Conservation (phyloP, 371 early-diverging fungal genomes). For the Mucor saturninus region DNA sequence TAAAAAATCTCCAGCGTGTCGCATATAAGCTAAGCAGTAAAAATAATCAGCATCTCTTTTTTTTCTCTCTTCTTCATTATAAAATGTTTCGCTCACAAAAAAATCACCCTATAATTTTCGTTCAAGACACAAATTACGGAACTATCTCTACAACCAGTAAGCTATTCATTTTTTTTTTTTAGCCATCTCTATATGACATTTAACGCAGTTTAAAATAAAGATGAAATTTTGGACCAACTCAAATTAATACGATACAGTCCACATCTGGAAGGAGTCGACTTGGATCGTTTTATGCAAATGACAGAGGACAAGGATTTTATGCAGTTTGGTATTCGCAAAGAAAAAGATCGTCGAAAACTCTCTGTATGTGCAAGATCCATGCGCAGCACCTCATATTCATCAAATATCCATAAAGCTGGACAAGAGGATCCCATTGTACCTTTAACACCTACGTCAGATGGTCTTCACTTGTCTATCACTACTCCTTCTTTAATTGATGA, state of each 20-base stretch:
- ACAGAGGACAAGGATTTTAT: conserved; percentile 22
- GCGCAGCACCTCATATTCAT: conserved; percentile 10
- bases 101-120: too few relatives aligned
- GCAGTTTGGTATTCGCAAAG: conserved; percentile 15
- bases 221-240: conserved; percentile 14
- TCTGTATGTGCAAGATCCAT: conserved; percentile 15
- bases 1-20: too few relatives aligned
- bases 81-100: too few relatives aligned
- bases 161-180: too few relatives aligned
- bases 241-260: conserved; percentile 11
- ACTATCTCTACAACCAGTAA: too few relatives aligned
- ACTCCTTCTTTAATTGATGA: not conserved
- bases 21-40: too few relatives aligned
- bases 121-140: too few relatives aligned
- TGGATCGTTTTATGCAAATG: conserved; percentile 26
- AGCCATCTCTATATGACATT: not conserved
- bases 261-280: conserved; percentile 13
- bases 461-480: not conserved
- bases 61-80: too few relatives aligned
- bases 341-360: conserved; percentile 8
- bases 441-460: too few relatives aligned
- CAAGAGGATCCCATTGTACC: too few relatives aligned
- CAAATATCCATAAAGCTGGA: too few relatives aligned
- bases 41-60: too few relatives aligned
- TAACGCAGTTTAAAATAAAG: not conserved